Conservation (phyloP, 257 asterid species). For the Voacanga thouarsii region DNA sequence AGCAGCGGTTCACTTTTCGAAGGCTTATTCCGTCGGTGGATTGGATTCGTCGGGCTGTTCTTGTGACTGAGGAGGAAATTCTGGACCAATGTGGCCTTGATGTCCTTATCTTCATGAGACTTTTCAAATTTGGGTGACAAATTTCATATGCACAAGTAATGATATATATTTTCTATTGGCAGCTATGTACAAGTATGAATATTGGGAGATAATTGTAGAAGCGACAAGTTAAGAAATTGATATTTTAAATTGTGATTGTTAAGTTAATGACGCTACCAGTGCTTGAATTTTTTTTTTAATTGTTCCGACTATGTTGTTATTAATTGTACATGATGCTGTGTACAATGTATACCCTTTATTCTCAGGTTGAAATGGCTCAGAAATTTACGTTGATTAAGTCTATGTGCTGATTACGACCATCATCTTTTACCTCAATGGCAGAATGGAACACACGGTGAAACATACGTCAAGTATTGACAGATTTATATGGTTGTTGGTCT, state of each 20-base stretch:
- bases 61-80: constrained; percentile 65
- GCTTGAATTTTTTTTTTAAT: no score
- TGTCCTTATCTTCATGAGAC: constrained; percentile 63
- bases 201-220: not conserved
- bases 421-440: not conserved
- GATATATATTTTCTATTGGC: not conserved
- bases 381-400: not conserved
- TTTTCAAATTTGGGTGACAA: constrained; percentile 75
- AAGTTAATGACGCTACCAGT: no score
- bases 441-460: not conserved
- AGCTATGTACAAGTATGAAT: not conserved
- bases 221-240: not conserved
- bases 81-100: constrained; percentile 77
- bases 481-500: not conserved
- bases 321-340: not conserved
- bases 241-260: no score
- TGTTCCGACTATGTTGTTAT: not conserved
- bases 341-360: not conserved
- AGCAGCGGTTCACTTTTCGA: constrained; percentile 32
- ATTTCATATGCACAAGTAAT: not conserved
- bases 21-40: constrained; percentile 64
- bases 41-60: constrained; percentile 59
- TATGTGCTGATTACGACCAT: not conserved
- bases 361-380: not conserved
- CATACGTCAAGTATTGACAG: not conserved